Evolutionary conservation across 139 green algal genomes (phyloP).

Genomic region (Picochlorum sp.): DNA sequence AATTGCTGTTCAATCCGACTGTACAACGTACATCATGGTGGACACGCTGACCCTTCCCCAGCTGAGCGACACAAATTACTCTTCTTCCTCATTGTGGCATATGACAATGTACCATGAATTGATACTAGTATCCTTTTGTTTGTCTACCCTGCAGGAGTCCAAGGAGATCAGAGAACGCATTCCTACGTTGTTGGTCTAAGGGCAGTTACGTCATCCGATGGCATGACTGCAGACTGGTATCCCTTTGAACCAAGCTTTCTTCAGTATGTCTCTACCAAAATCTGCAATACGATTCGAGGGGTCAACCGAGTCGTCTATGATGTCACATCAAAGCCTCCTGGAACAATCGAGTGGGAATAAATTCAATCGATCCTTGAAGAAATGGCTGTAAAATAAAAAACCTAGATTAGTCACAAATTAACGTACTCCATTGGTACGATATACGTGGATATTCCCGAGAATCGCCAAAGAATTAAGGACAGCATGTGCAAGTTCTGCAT

Average conservation of each 20-base stretch:
- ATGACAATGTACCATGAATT: background rate
- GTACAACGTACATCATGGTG: constrained; percentile 13
- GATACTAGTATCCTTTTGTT: too few relatives aligned
- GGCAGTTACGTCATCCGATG: constrained; percentile 80
- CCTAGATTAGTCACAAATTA: too few relatives aligned
- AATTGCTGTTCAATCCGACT: constrained; percentile 42
- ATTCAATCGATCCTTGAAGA: background rate
- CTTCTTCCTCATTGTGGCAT: background rate
- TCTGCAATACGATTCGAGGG: constrained; percentile 85
- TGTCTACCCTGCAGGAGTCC: constrained; percentile 49
- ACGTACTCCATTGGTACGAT: too few relatives aligned
- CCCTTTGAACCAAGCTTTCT: constrained; percentile 90
- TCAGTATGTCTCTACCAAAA: constrained; percentile 72
- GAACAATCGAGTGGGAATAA: constrained; percentile 99
- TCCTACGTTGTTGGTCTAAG: constrained; percentile 86
- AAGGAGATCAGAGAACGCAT: constrained; percentile 93
- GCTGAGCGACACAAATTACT: constrained; percentile 14
- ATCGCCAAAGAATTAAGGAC: too few relatives aligned
- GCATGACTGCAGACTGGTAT: constrained; percentile 99
- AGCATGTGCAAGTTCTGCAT: too few relatives aligned
- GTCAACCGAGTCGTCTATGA: constrained; percentile 99
- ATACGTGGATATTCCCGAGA: too few relatives aligned
- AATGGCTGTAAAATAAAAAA: background rate
- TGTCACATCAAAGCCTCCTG: constrained; percentile 94
- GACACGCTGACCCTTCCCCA: constrained; percentile 25